phyloP scores from a whole-genome alignment of 768 basidiomycete genomes.

The Trametes cubensis region DNA sequence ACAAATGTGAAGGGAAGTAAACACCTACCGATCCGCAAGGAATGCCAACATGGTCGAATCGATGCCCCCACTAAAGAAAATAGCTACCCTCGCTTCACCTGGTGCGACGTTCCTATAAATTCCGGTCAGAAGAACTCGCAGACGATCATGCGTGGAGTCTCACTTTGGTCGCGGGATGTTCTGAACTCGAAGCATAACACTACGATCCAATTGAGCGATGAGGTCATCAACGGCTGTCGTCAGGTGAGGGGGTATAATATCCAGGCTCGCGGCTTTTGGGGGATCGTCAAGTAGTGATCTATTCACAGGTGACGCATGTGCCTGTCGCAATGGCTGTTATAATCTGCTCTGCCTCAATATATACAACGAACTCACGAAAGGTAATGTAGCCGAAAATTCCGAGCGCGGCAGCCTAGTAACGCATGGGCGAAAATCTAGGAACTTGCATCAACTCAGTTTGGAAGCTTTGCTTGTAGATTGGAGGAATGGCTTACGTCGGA shows the following conservation, averaged over 20 bases:
- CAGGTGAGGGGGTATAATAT: slow-evolving; percentile 49
- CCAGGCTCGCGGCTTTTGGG: slow-evolving; percentile 41
- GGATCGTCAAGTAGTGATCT: slow-evolving; percentile 45
- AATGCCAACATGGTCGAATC: slow-evolving; percentile 86
- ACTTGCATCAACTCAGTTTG: background rate
- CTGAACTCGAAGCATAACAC: slow-evolving; percentile 67
- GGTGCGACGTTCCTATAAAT: slow-evolving; percentile 26
- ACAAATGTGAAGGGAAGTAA: too few species aligned
- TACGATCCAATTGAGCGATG: slow-evolving; percentile 58
- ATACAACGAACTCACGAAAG: background rate
- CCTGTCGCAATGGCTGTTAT: slow-evolving; percentile 38
- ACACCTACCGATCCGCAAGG: slow-evolving; percentile 70
- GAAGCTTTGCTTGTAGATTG: background rate
- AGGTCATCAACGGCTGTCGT: slow-evolving; percentile 50
- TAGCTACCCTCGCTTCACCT: slow-evolving; percentile 63
- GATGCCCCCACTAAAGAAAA: slow-evolving; percentile 96
- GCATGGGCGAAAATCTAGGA: background rate
- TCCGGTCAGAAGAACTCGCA: background rate
- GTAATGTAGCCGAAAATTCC: background rate
- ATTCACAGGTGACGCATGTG: slow-evolving; percentile 49
- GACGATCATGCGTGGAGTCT: slow-evolving; percentile 22
- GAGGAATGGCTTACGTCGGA: slow-evolving; percentile 29
- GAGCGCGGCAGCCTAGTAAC: background rate
- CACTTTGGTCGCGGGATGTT: slow-evolving; percentile 61
- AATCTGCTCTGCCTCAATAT: background rate